Percentiles rank a stretch among this genome's conserved stretches.
phyloP scores from a whole-genome alignment of 2,329 filamentous ascomycete species.

The Venturia asperata region DNA sequence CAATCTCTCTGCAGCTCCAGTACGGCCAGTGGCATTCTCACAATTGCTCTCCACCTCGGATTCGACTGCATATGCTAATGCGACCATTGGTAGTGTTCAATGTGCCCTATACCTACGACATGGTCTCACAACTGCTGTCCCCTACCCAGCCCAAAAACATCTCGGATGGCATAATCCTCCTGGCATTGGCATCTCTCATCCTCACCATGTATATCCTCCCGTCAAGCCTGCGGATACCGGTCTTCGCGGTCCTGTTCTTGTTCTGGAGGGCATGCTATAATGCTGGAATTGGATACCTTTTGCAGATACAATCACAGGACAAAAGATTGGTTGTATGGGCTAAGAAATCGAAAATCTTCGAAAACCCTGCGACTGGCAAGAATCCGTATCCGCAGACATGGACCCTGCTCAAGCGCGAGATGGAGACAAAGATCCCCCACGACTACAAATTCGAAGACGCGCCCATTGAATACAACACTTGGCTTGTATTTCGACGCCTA shows the following conservation, averaged over 20 bases:
- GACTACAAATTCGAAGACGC: constrained; percentile 93
- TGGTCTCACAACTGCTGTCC: constrained; percentile 95
- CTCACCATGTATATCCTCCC: constrained; percentile 68
- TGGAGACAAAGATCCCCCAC: constrained; percentile 88
- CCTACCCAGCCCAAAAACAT: constrained; percentile 93
- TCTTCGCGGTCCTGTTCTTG: constrained; percentile 77
- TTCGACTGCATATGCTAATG: background rate
- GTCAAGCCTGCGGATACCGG: constrained; percentile 58
- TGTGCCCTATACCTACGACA: constrained; percentile 93
- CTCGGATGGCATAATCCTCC: constrained; percentile 73
- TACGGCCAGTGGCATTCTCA: background rate
- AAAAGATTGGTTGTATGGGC: constrained; percentile 82
- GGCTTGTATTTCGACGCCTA: constrained; percentile 90
- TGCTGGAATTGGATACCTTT: constrained; percentile 81
- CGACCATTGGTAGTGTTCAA: constrained; percentile 67
- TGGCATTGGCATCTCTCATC: constrained; percentile 69
- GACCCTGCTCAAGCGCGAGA: constrained; percentile 74
- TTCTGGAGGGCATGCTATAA: constrained; percentile 95
- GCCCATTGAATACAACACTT: constrained; percentile 97
- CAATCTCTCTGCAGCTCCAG: background rate
- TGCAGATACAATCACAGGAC: constrained; percentile 85
- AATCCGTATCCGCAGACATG: constrained; percentile 81
- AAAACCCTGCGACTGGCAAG: constrained; percentile 68
- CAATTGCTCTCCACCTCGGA: constrained; percentile 14
- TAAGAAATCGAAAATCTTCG: constrained; percentile 76